Evolutionary conservation across 306 rosid species (phyloP).

Genomic region (Castanopsis chinensis): DNA sequence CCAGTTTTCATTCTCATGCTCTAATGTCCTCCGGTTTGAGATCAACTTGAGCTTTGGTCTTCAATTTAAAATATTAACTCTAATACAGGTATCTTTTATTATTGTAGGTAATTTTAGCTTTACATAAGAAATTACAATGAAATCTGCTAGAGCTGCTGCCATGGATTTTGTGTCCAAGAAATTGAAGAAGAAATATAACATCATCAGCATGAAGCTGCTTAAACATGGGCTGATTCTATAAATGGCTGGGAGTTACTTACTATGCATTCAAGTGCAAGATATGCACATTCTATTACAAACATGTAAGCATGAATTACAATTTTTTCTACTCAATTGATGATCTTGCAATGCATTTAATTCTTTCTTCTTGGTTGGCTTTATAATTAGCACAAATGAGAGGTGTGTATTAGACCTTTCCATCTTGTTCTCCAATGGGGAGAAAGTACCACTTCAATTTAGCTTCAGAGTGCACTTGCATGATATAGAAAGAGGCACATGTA

Average conservation of each 20-base stretch:
- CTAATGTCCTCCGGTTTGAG: not conserved
- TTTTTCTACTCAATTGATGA: not conserved
- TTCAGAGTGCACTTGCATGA: too few species aligned
- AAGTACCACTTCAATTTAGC: too few species aligned
- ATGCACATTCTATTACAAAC: conserved; percentile 1
- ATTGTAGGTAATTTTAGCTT: conserved; percentile 77
- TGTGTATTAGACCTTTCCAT: too few species aligned
- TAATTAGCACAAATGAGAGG: too few species aligned
- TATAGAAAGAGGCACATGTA: too few species aligned
- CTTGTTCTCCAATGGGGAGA: too few species aligned
- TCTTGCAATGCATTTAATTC: not conserved
- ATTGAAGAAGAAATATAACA: conserved; percentile 90
- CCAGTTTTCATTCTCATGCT: not conserved
- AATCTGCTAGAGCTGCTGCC: conserved; percentile 95
- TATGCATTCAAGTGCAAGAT: conserved; percentile 33
- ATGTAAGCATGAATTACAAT: conserved; percentile 1
- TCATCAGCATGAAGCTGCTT: conserved; percentile 88
- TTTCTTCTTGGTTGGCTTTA: too few species aligned
- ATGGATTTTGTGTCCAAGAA: conserved; percentile 97
- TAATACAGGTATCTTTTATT: not conserved
- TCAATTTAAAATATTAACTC: not conserved
- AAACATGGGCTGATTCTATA: conserved; percentile 91
- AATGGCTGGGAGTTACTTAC: conserved; percentile 87
- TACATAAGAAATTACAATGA: conserved; percentile 66
- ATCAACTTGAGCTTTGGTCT: conserved; percentile 13